Base-by-base conservation (phyloP, 2,329 filamentous ascomycete species). In the Verticillium albo-atrum region DNA sequence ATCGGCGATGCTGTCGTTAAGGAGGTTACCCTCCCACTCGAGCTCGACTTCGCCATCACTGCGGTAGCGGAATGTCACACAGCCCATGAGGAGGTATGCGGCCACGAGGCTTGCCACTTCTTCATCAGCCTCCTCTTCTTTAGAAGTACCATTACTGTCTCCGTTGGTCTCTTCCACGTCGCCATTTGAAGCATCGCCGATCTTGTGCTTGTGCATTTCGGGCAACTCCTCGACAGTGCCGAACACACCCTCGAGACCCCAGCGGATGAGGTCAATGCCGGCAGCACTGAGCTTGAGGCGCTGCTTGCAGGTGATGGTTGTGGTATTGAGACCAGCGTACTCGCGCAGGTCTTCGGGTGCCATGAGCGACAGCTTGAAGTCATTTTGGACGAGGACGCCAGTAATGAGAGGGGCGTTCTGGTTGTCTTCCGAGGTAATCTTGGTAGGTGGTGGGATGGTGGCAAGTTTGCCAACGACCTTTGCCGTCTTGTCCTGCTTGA, bases 1-100 rank as follows among this genome's bases (percentile, higher is more conserved):
- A 74, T 99, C 95, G n/a, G 95, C 95, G 68, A 99, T 96, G 62
- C 92, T 91, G 70, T 99, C 95, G 72, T 98, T 99, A 69, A 97
- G 88, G 78, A 97, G 90, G 72, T 98, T 99, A 60, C 93, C 95
- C 72, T 98, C 94, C 95, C 95, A 99, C 75, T 97, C 92, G 3
- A 98, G 80, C 72, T 96, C 92, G 6, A 97, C 85, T 70, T 95
- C 89, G 59, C 93, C 90, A 65, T 86, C 88, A 62, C 80, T 84
- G 63, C 84, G 84, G 74, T 95, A 92, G 23, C 88, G 85, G n/a
- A 98, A 87, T 7, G 86, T 86, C 28, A 97, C 87, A 73, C 90
- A 95, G 64, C 92, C 94, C 94, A 99, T 98, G 68, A 99, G 86
- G 28, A 87, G 76, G 66, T 88, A 88, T 3, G 83, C 77, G 56